Conservation (phyloP, 768 basidiomycete genomes). For the Mycena galericulata region DNA sequence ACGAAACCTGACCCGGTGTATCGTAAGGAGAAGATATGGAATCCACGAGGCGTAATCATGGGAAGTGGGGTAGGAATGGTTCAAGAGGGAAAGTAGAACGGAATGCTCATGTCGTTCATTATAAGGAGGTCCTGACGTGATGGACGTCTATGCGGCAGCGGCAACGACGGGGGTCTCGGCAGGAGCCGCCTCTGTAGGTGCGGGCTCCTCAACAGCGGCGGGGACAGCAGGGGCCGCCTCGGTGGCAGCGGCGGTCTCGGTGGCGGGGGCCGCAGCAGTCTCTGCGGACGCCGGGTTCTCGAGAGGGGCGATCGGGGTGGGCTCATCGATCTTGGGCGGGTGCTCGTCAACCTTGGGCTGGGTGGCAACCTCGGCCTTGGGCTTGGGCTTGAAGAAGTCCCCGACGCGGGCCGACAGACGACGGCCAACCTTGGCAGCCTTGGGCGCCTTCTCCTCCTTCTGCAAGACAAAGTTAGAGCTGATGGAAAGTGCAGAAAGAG, state of each 20-base stretch:
- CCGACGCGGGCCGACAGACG: constrained; percentile 87
- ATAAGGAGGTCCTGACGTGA: too few relatives aligned
- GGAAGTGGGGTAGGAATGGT: constrained; percentile 51
- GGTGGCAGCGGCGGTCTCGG: constrained; percentile 18
- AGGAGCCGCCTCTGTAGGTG: constrained; percentile 53
- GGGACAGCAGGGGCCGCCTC: constrained; percentile 17
- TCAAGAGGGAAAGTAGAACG: constrained; percentile 48
- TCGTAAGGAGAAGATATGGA: constrained; percentile 51
- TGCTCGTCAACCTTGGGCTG: constrained; percentile 90
- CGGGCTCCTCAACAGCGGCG: constrained; percentile 45
- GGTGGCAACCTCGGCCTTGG: constrained; percentile 70
- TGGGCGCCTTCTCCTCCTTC: constrained; percentile 59
- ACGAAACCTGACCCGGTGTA: constrained; percentile 73
- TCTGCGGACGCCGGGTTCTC: constrained; percentile 74
- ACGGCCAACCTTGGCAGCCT: constrained; percentile 76
- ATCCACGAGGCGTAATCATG: constrained; percentile 53
- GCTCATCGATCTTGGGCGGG: constrained; percentile 90
- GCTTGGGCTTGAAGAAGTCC: constrained; percentile 85
- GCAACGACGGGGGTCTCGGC: constrained; percentile 66
- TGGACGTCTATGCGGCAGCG: constrained; percentile 78
- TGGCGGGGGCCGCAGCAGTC: constrained; percentile 41
- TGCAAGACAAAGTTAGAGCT: constrained; percentile 25
- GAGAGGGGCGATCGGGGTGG: constrained; percentile 83
- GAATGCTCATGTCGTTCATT: constrained; percentile 60
- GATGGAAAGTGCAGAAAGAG: not conserved